Evolutionary conservation across 2,329 filamentous ascomycete species (phyloP).

Genomic region (Fusarium sp.): DNA sequence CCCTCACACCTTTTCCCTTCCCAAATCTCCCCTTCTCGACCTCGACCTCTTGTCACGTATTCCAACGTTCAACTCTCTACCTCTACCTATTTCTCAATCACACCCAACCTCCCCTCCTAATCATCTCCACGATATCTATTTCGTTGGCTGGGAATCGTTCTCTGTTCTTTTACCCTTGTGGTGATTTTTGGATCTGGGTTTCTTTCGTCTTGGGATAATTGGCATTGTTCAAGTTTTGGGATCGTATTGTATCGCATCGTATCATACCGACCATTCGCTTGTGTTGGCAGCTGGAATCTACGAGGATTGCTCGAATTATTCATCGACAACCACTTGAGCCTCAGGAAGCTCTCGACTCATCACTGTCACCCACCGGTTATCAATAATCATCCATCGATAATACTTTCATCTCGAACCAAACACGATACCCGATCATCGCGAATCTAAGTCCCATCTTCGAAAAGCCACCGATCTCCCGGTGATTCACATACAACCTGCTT

Average conservation of each 20-base stretch:
- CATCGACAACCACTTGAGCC: slow-evolving; percentile 27
- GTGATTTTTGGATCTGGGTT: slow-evolving; percentile 33
- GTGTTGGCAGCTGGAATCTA: slow-evolving; percentile 9
- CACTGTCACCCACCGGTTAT: slow-evolving; percentile 6
- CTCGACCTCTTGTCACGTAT: slow-evolving; percentile 35
- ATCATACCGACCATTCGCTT: slow-evolving; percentile 14
- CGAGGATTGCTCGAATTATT: slow-evolving; percentile 9
- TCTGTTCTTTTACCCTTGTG: slow-evolving; percentile 15
- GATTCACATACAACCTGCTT: slow-evolving; percentile 10
- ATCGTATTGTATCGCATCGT: slow-evolving; percentile 8
- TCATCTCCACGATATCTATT: slow-evolving; percentile 26
- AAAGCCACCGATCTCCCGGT: background rate
- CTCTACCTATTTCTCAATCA: slow-evolving; percentile 23
- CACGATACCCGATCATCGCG: background rate
- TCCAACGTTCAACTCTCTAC: slow-evolving; percentile 11
- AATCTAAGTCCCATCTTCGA: background rate
- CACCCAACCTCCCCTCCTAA: slow-evolving; percentile 36
- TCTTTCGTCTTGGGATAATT: slow-evolving; percentile 38
- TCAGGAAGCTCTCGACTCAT: slow-evolving; percentile 17
- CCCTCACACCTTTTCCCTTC: slow-evolving; percentile 26
- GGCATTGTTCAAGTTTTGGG: slow-evolving; percentile 24
- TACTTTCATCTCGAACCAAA: background rate
- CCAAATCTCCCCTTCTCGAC: slow-evolving; percentile 35
- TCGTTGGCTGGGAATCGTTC: slow-evolving; percentile 21
- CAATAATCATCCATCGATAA: background rate